Base-by-base conservation (phyloP, 2,329 filamentous ascomycete genomes). In the Scedosporium aurantiacum region DNA sequence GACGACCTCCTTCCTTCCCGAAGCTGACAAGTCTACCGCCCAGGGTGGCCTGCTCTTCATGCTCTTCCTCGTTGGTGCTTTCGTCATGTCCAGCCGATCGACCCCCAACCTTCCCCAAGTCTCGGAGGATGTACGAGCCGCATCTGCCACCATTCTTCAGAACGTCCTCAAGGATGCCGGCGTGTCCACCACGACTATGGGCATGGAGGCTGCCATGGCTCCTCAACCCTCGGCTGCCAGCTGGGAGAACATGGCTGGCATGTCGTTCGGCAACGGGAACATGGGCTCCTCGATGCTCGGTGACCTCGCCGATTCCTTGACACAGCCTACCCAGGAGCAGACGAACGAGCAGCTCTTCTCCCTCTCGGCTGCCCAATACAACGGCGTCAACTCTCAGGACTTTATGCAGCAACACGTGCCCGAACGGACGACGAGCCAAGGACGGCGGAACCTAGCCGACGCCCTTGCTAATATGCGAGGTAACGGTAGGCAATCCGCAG, bases 51-150 rank as follows among this genome's bases (percentile, higher is more conserved):
- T 97, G 68, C 81, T 97, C 73, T 88, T 93, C 74, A 96, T 97
- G 91, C 89, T 97, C 67, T 89, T 99, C 70, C 88, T 99, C 61
- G 92, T 96, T 66, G 94, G 94, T 71, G 94, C 94, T 60, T 96
- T 97, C 71, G 91, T 97, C 68, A 88, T 94, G 64, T 97, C 93
- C 37, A 95, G 92, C 75, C 85, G 85, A 67, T 83, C 85, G 54
- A 80, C 86, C 21, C 84, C 86, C 45, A 84, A 85, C 66, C 86
- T 95, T 67, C 89, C 89, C 58, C 83, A 83, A 62, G 87, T 93
- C 70, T 88, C 90, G 41, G 88, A 93, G 62, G 89, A 93, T 67
- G 85, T 94, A 62, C 87, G 89, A 63, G 87, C 84, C 65, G 89
- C 89, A 47, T 91, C 90, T 14, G 87, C 89, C 58, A 84, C 86